Conservation (phyloP, 1,284 basidiomycete genomes). For the Thecaphora thlaspeos region DNA sequence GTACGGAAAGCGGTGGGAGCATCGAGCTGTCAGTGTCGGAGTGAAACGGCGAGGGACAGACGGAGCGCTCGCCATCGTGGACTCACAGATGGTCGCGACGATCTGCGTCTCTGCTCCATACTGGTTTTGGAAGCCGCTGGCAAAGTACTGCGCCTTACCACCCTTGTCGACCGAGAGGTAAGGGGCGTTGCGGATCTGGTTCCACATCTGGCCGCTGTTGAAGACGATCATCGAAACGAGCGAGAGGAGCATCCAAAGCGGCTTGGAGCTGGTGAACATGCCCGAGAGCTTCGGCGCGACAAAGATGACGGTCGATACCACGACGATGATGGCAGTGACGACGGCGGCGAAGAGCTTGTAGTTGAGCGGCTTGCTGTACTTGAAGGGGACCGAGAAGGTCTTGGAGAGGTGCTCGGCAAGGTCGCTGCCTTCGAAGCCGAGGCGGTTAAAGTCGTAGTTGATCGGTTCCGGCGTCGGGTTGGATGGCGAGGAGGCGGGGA, state of each 20-base stretch:
- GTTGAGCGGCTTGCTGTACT: slow-evolving; percentile 40
- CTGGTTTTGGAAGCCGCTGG: slow-evolving; percentile 83
- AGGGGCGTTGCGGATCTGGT: slow-evolving; percentile 80
- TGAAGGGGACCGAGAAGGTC: slow-evolving; percentile 17
- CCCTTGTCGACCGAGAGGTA: slow-evolving; percentile 63
- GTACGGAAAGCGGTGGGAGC: not conserved
- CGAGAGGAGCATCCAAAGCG: slow-evolving; percentile 34
- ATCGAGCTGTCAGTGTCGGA: too few relatives aligned
- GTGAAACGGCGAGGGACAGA: not conserved
- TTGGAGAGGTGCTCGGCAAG: slow-evolving; percentile 29
- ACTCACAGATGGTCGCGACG: slow-evolving; percentile 79
- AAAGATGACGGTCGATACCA: slow-evolving; percentile 17
- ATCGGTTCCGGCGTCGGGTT: slow-evolving; percentile 19
- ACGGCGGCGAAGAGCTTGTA: slow-evolving; percentile 21
- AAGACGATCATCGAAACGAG: slow-evolving; percentile 52
- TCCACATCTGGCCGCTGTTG: slow-evolving; percentile 78
- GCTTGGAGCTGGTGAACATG: slow-evolving; percentile 16
- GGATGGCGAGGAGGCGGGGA: slow-evolving; percentile 23
- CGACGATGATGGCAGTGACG: slow-evolving; percentile 10
- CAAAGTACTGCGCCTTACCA: slow-evolving; percentile 74
- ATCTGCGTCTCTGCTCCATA: slow-evolving; percentile 90
- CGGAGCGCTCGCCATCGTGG: not conserved
- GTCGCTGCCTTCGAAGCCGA: slow-evolving; percentile 29
- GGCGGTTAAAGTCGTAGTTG: slow-evolving; percentile 42
- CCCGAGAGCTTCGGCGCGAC: slow-evolving; percentile 17